These are phyloP conservation scores for Massarina eburnea DNA, from an alignment of 2,329 filamentous ascomycete genomes.

Conservation along the genomic window DNA sequence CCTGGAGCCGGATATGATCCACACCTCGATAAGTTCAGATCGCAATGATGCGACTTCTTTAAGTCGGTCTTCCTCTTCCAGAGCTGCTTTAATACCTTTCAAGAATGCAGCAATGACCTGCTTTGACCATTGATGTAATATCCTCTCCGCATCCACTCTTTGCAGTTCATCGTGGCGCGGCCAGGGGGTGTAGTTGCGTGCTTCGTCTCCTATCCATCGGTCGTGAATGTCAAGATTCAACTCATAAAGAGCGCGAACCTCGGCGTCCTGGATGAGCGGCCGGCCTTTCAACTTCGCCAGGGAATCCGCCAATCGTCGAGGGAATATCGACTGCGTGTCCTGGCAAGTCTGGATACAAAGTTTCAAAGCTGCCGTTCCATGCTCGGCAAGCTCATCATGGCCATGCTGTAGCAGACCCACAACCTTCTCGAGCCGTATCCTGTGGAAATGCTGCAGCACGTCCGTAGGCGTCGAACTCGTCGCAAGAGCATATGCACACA, in stretches of 20 bases:
- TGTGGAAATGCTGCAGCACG: conserved; percentile 75
- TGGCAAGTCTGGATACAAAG: conserved; percentile 77
- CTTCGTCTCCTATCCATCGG: conserved; percentile 79
- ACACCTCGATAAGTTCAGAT: conserved; percentile 69
- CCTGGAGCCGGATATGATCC: conserved; percentile 70
- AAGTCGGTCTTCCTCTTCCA: conserved; percentile 66
- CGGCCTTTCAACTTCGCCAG: conserved; percentile 68
- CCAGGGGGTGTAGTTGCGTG: conserved; percentile 83
- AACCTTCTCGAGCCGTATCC: conserved; percentile 70
- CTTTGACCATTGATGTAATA: conserved; percentile 45
- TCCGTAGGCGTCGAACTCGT: conserved; percentile 80
- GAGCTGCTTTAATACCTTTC: conserved; percentile 61
- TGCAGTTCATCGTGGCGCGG: conserved; percentile 74
- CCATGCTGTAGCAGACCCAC: conserved; percentile 59
- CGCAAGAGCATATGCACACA: conserved; percentile 80
- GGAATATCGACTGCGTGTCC: conserved; percentile 75
- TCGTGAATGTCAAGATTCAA: conserved; percentile 76
- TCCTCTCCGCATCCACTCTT: conserved; percentile 43
- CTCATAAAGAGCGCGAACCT: conserved; percentile 66
- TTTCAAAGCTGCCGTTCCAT: conserved; percentile 65
- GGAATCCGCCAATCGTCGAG: conserved; percentile 69
- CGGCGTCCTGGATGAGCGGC: conserved; percentile 70
- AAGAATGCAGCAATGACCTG: conserved; percentile 47
- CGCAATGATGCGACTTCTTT: conserved; percentile 69
- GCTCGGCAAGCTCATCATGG: conserved; percentile 49